Evolutionary conservation across 2,329 filamentous ascomycete genomes (phyloP).

Genomic region (Pochonia chlamydosporia): DNA sequence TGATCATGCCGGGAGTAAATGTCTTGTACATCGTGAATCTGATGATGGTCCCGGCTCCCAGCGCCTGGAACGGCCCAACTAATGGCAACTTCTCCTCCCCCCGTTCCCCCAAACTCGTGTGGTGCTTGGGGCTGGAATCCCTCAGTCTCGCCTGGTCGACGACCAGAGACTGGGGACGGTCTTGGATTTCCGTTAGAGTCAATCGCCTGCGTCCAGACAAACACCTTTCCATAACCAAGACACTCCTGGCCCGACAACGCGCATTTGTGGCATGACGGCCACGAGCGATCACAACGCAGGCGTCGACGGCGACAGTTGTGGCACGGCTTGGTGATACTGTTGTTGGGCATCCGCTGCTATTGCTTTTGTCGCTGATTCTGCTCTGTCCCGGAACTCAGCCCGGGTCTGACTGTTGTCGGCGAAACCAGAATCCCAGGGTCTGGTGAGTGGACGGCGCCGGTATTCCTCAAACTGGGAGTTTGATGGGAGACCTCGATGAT

Average conservation of each 20-base stretch:
- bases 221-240: conserved; percentile 55
- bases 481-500: neutral
- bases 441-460: neutral
- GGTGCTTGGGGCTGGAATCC: neutral
- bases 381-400: neutral
- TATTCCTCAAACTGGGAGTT: neutral
- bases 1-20: neutral
- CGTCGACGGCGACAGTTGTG: conserved; percentile 58
- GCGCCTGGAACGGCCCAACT: neutral
- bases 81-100: neutral
- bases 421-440: neutral
- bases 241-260: conserved; percentile 48
- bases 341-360: conserved; percentile 22
- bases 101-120: neutral
- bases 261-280: conserved; percentile 56
- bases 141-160: conserved; percentile 1
- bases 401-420: neutral
- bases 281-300: conserved; percentile 56
- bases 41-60: neutral
- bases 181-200: conserved; percentile 42
- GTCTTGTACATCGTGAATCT: neutral
- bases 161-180: conserved; percentile 19
- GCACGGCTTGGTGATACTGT: conserved; percentile 40
- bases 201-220: conserved; percentile 53
- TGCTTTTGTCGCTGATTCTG: neutral